Percentiles rank a stretch among this genome's conserved stretches.
phyloP scores from a whole-genome alignment of 108 stramenopile species.

The Cyclotella choctawhatcheeana region DNA sequence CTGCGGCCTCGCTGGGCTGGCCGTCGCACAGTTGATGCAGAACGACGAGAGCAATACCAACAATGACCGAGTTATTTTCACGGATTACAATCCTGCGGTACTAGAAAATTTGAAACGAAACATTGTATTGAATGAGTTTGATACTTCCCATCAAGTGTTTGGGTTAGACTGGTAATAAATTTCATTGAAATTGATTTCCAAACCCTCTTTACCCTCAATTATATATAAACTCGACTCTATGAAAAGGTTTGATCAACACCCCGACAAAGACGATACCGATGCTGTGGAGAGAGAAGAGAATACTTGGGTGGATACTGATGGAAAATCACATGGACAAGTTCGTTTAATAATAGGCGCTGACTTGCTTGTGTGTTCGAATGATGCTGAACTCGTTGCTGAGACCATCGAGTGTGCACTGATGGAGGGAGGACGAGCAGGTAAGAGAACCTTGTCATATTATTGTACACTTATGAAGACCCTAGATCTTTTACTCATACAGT shows the following conservation, averaged over 20 bases:
- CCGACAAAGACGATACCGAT: neutral
- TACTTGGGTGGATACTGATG: constrained; percentile 33
- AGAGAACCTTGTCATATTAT: no score
- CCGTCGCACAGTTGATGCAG: constrained; percentile 52
- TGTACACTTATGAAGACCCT: no score
- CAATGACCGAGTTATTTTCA: constrained; percentile 52
- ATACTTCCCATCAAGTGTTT: constrained; percentile 22
- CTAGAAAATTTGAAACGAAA: constrained; percentile 72
- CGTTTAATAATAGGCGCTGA: constrained; percentile 43
- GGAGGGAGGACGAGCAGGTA: constrained; percentile 35
- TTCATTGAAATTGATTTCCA: no score
- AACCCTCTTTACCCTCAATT: no score
- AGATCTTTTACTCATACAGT: no score
- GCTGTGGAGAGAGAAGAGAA: neutral
- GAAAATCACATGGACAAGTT: constrained; percentile 22
- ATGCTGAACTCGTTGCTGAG: constrained; percentile 37
- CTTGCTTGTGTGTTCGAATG: constrained; percentile 40
- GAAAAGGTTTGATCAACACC: no score
- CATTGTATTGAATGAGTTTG: constrained; percentile 61
- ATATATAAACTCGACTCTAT: no score
- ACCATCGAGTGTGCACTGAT: constrained; percentile 35
- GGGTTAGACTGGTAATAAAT: constrained; percentile 44
- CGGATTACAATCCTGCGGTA: constrained; percentile 74
- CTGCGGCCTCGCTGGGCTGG: constrained; percentile 72
- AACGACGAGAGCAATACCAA: constrained; percentile 16